phyloP scores from a whole-genome alignment of 352 stramenopile genomes.

The Thraustotheca clavata region DNA sequence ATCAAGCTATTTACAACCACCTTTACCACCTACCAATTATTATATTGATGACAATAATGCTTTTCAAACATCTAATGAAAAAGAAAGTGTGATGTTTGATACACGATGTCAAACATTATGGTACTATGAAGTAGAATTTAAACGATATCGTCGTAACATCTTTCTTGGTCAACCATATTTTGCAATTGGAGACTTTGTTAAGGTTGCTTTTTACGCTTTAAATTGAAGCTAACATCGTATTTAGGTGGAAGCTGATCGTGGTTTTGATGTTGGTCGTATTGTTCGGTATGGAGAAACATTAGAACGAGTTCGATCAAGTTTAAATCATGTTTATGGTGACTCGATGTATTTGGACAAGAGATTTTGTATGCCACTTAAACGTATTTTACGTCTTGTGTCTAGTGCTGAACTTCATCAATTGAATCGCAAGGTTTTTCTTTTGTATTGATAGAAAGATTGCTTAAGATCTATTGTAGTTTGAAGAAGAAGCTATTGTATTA shows the following conservation, averaged over 20 bases:
- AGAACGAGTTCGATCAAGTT: constrained; percentile 52
- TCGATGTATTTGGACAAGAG: constrained; percentile 43
- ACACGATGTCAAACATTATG: too few relatives aligned
- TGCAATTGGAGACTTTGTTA: constrained; percentile 93
- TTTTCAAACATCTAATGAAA: too few relatives aligned
- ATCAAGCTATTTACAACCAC: too few relatives aligned
- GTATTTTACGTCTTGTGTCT: constrained; percentile 89
- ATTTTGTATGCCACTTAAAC: constrained; percentile 75
- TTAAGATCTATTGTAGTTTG: constrained; percentile 34
- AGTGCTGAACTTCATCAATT: constrained; percentile 89
- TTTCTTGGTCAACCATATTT: constrained; percentile 80
- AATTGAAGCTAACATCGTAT: too few relatives aligned
- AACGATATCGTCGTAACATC: constrained; percentile 86
- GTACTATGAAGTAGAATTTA: constrained; percentile 95
- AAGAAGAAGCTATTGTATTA: constrained; percentile 94
- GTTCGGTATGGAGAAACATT: constrained; percentile 82
- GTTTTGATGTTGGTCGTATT: constrained; percentile 94
- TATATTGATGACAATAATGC: too few relatives aligned
- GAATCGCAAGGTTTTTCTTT: constrained; percentile 56
- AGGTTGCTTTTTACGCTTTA: too few relatives aligned
- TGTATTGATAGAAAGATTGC: background rate
- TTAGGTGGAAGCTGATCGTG: constrained; percentile 96
- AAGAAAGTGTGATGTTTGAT: too few relatives aligned
- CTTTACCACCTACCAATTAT: too few relatives aligned
- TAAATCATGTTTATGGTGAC: constrained; percentile 24